Base-by-base conservation (phyloP, 2,329 filamentous ascomycete genomes). In the Nemania sp. region DNA sequence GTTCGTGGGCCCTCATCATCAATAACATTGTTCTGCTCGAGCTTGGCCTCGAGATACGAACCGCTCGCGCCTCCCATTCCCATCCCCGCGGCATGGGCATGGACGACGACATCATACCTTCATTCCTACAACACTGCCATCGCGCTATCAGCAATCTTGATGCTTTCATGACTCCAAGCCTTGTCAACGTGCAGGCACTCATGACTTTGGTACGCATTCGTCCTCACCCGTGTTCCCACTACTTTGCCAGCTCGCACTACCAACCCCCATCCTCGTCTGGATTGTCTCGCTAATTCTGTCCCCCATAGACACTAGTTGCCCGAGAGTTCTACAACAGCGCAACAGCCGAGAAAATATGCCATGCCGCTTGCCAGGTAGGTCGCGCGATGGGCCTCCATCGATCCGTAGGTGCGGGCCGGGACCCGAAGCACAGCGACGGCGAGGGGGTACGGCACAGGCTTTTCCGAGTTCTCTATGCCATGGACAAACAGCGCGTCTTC, bases 331-430 rank as follows among this genome's bases (percentile, higher is more conserved):
- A 68, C 15, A 62, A 43, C 39, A 62, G 60, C 20, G 58, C 42
- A 13, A 60, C 48, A 11, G 59, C 57, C 11, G 65, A 68, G 49
- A 57, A 59, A 34, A 62, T 68, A 15, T 67, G 61, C 11, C 65
- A 68, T 3, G 62, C 60, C 13, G 65, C 65, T 20, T 67, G 64
- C 12, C 57, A 66, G 20, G 62, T 67, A 20, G 66, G 65, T 15
- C 62, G 62, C 12, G 37, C 48, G 2, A 52, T 68, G 15, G 66
- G 66, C n/a, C 50, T 68, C 15, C 66, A 67, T 35, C 56, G 59
- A 35, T 62, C 52, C 34, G 34, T 35, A 13, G 34, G 34, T 35
- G 34, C 13, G 7, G 7, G 7, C 34, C 34, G 7, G 13, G 34
- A 35, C 13, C 7, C 7, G 13, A 35, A 13, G 7, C 7, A 13